Evolutionary conservation across 192 early-diverging fungal genomes (phyloP).

Genomic region (Coemansia umbellata): DNA sequence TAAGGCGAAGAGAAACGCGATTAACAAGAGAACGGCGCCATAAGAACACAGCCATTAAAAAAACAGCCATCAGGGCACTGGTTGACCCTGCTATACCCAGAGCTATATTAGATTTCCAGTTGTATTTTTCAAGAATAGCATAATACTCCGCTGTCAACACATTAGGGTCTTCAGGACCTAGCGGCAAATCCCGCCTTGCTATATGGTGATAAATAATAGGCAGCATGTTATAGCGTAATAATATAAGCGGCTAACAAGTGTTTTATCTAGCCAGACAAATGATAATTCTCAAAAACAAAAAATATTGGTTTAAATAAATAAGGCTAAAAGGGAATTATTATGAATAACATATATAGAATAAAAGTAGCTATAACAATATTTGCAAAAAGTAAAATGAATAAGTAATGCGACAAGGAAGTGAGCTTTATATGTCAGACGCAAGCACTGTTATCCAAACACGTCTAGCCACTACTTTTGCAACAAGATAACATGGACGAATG

Average conservation of each 20-base stretch:
- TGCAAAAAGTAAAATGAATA: not conserved
- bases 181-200: not conserved
- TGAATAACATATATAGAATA: not conserved
- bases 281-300: not conserved
- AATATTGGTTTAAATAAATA: not conserved
- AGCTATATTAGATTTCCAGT: not conserved
- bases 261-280: not conserved
- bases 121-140: not conserved
- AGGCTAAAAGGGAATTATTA: not conserved
- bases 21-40: constrained; percentile 31
- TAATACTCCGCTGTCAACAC: not conserved
- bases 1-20: constrained; percentile 29
- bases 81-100: not conserved
- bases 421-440: too few relatives aligned
- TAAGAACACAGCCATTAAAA: constrained; percentile 15
- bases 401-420: too few relatives aligned
- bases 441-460: too few relatives aligned
- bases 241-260: not conserved
- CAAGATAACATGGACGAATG: too few relatives aligned
- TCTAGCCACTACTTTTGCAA: too few relatives aligned
- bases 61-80: constrained; percentile 15
- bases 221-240: not conserved
- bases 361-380: not conserved
- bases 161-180: constrained; percentile 6
- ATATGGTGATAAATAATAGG: not conserved